Conservation (phyloP, 2,329 filamentous ascomycete genomes). For the Dactylellina drechsleri region DNA sequence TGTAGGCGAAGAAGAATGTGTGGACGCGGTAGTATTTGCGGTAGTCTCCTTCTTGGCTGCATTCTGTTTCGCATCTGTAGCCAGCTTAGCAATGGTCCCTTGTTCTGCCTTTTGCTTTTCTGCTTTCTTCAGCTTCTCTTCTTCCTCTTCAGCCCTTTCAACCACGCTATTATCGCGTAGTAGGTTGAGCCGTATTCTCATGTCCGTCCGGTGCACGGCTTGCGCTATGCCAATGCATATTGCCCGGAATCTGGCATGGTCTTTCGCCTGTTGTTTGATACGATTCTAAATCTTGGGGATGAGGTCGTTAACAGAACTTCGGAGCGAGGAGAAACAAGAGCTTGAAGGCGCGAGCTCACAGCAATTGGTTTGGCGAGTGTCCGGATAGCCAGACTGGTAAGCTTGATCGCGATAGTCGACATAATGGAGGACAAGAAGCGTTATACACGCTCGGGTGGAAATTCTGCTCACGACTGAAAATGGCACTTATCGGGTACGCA, state of each 20-base stretch:
- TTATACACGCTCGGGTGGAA: not conserved
- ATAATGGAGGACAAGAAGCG: conserved; percentile 18
- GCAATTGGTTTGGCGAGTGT: conserved; percentile 76
- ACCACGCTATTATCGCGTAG: conserved; percentile 72
- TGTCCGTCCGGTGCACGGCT: conserved; percentile 72
- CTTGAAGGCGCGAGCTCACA: conserved; percentile 63
- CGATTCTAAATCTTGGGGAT: conserved; percentile 65
- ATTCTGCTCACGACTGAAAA: not conserved
- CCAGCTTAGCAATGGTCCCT: conserved; percentile 41
- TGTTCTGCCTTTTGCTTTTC: conserved; percentile 63
- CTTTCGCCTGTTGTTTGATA: conserved; percentile 75
- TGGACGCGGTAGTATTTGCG: conserved; percentile 4
- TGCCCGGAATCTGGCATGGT: conserved; percentile 73
- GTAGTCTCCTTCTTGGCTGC: conserved; percentile 64
- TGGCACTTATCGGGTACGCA: no score
- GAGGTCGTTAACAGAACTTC: conserved; percentile 14
- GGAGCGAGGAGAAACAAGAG: not conserved
- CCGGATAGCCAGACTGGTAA: conserved; percentile 72
- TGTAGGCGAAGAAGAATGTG: conserved; percentile 10
- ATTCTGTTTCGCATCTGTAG: conserved; percentile 59
- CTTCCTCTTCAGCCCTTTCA: conserved; percentile 71
- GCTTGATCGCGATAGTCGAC: conserved; percentile 69
- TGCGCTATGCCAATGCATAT: conserved; percentile 73
- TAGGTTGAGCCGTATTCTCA: conserved; percentile 73
- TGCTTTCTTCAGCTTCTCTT: conserved; percentile 66